Conservation (phyloP, 805 yeast genomes). For the Tetrapisispora iriomotensis region DNA sequence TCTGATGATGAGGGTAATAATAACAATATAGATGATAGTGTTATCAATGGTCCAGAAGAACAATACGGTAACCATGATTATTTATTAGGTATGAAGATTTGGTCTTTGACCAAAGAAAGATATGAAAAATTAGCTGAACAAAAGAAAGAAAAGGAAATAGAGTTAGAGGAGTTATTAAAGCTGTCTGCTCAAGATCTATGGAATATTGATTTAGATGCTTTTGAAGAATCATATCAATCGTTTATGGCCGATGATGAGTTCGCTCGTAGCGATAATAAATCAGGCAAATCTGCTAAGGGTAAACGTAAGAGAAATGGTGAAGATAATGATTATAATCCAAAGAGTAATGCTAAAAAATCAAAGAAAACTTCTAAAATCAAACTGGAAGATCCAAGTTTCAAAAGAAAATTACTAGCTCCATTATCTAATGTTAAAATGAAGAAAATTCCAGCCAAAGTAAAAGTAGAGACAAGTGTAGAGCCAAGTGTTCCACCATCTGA, state of each 20-base stretch:
- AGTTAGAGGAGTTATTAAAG: conserved; percentile 54
- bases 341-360: conserved; percentile 18
- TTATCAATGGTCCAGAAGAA: conserved; percentile 38
- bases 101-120: conserved; percentile 87
- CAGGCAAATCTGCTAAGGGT: conserved; percentile 32
- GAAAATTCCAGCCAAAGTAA: conserved; percentile 8
- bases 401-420: conserved; percentile 22
- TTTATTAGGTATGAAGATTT: conserved; percentile 80
- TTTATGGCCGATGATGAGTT: conserved; percentile 59
- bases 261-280: conserved; percentile 42
- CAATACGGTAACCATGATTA: conserved; percentile 69
- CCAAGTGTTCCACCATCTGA: conserved; percentile 3
- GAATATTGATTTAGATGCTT: conserved; percentile 72
- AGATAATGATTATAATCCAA: conserved; percentile 21
- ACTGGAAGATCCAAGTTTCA: conserved; percentile 20
- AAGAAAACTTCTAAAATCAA: conserved; percentile 16
- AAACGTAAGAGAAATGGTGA: conserved; percentile 20
- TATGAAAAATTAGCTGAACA: conserved; percentile 72
- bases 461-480: neutral
- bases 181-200: conserved; percentile 81
- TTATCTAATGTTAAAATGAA: conserved; percentile 18
- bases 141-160: conserved; percentile 60
- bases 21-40: conserved; percentile 28
- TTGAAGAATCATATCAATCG: conserved; percentile 53
- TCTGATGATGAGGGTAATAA: conserved; percentile 36